Conservation (phyloP, 345 rosid genomes). For the Citropsis articulata region DNA sequence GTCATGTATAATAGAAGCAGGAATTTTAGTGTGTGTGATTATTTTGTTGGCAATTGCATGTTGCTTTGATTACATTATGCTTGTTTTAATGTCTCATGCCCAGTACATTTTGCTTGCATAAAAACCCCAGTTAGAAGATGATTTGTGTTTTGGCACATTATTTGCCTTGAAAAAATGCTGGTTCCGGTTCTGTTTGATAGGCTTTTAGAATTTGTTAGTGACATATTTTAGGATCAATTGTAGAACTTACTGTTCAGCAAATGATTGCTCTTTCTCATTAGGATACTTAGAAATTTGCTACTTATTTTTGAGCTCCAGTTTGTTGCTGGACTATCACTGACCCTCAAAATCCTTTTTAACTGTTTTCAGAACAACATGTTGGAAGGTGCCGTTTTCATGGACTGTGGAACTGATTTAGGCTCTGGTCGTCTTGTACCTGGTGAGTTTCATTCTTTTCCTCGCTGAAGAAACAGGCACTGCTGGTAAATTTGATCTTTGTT, state of each 20-base stretch:
- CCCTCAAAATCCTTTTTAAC: constrained; percentile 1
- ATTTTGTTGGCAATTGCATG: not conserved
- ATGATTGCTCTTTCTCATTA: not conserved
- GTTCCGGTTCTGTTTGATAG: not conserved
- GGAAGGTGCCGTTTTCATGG: constrained; percentile 72
- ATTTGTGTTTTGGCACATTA: not conserved
- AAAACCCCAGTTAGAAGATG: not conserved
- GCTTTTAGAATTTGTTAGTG: not conserved
- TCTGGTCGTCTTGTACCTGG: constrained; percentile 73
- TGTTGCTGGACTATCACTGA: not conserved
- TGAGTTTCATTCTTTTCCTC: constrained; percentile 32
- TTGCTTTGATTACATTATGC: not conserved
- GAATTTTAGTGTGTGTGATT: not conserved
- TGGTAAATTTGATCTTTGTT: not conserved
- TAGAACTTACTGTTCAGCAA: not conserved
- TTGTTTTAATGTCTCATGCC: not conserved
- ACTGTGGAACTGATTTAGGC: constrained; percentile 75
- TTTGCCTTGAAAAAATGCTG: not conserved
- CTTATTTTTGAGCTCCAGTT: not conserved
- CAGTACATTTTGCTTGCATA: not conserved
- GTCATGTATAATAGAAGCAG: not conserved
- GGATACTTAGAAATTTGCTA: not conserved
- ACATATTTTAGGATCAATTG: not conserved
- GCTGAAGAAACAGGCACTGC: not conserved
- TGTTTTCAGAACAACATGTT: constrained; percentile 51